These are phyloP conservation scores for Nothomitra cinnamomea DNA, from an alignment of 2,329 filamentous ascomycete species.

Conservation along the genomic window DNA sequence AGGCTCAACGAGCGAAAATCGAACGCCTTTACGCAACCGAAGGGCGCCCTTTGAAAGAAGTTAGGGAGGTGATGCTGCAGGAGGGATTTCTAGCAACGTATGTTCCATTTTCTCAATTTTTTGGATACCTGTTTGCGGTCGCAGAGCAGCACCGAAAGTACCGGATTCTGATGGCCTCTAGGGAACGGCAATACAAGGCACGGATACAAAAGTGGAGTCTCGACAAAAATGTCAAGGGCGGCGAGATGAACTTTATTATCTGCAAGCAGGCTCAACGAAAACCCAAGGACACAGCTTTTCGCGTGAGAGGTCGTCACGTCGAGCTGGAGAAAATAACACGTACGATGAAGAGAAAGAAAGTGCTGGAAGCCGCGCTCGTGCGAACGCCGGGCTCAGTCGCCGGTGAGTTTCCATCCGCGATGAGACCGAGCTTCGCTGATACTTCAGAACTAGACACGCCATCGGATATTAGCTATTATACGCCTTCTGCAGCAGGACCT, in stretches of 20 bases:
- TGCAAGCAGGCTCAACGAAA: neutral
- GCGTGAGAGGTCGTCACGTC: neutral
- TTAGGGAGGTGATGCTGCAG: neutral
- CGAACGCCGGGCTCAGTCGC: neutral
- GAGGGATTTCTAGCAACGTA: conserved; percentile 1
- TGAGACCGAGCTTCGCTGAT: neutral
- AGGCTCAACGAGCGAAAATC: neutral
- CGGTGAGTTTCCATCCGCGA: neutral
- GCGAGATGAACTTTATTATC: neutral
- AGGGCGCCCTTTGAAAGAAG: neutral
- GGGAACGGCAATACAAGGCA: conserved; percentile 2
- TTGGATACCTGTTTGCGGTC: neutral
- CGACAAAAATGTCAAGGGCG: neutral
- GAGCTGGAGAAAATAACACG: conserved; percentile 1
- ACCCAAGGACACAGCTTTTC: neutral
- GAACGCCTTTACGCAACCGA: neutral
- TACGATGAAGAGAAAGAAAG: neutral
- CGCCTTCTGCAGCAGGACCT: neutral
- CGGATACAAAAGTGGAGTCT: neutral
- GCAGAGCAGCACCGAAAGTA: neutral
- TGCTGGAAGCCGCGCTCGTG: neutral
- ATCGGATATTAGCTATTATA: neutral
- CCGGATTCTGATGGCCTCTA: neutral
- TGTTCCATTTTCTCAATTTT: neutral
- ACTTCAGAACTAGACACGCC: neutral